phyloP scores from a whole-genome alignment of 345 rosid genomes.

The Angophora floribunda region DNA sequence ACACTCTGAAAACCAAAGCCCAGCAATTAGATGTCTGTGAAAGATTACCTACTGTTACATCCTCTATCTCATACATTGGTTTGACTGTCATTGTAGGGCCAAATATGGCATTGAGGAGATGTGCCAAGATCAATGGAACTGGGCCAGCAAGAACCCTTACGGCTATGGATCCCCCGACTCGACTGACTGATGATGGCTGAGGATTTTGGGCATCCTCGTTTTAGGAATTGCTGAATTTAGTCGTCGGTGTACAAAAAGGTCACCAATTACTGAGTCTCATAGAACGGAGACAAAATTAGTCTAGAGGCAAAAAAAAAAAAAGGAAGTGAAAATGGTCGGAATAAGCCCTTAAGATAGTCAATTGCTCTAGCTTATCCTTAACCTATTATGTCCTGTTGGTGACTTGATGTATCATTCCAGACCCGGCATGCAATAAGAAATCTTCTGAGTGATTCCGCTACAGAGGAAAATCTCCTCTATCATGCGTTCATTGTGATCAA shows the following conservation, averaged over 20 bases:
- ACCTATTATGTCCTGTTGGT: neutral
- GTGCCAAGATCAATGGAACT: slow-evolving; percentile 95
- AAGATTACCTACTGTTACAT: neutral
- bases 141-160: slow-evolving; percentile 92
- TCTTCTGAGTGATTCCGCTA: neutral
- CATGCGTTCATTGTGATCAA: neutral
- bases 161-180: slow-evolving; percentile 57
- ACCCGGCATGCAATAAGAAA: neutral
- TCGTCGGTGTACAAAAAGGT: neutral
- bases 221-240: neutral
- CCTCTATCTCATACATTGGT: neutral
- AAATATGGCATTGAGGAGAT: slow-evolving; percentile 75
- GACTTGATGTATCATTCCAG: neutral
- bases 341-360: neutral
- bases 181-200: slow-evolving; percentile 9
- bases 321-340: neutral
- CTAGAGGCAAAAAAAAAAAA: neutral
- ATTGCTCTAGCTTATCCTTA: neutral
- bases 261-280: neutral
- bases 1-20: neutral
- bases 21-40: neutral
- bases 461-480: neutral
- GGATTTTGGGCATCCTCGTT: neutral
- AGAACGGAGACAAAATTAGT: neutral
- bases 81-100: slow-evolving; percentile 41